phyloP scores from a whole-genome alignment of 257 asterid species.

The Striga asiatica region DNA sequence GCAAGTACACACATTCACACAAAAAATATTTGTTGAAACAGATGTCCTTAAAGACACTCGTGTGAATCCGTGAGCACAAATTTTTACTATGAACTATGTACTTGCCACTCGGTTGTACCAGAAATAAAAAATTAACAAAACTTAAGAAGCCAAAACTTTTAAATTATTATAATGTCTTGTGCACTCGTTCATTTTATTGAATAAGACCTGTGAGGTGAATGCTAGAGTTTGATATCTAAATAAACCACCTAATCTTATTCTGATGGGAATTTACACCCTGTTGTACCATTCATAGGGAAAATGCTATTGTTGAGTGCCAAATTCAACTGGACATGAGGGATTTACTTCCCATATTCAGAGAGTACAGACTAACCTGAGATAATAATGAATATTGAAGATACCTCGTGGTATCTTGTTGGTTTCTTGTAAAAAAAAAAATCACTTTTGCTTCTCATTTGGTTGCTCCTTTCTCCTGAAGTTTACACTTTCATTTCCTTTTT shows the following conservation, averaged over 20 bases:
- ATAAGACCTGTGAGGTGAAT: neutral
- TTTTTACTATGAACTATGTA: neutral
- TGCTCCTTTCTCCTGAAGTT: neutral
- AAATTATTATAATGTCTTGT: neutral
- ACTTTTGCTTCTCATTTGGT: slow-evolving; percentile 5
- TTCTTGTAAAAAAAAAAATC: neutral
- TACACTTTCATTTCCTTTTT: slow-evolving; percentile 12
- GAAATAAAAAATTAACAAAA: neutral
- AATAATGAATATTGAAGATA: slow-evolving; percentile 7
- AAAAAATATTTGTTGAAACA: neutral
- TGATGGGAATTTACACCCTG: slow-evolving; percentile 2
- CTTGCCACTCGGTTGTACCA: slow-evolving; percentile 1
- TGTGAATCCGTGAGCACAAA: neutral
- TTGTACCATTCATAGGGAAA: neutral
- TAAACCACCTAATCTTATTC: neutral
- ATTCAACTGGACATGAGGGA: neutral
- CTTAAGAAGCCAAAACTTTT: too few species aligned
- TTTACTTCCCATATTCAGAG: neutral
- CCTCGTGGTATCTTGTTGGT: slow-evolving; percentile 8
- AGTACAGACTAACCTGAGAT: neutral
- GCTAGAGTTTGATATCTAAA: neutral
- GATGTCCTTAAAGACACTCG: neutral
- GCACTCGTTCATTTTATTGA: neutral
- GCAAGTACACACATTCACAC: neutral
- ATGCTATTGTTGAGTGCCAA: slow-evolving; percentile 7